Base-by-base conservation (phyloP, 2,329 filamentous ascomycete genomes). In the Lasiodiplodia hormozganensis region DNA sequence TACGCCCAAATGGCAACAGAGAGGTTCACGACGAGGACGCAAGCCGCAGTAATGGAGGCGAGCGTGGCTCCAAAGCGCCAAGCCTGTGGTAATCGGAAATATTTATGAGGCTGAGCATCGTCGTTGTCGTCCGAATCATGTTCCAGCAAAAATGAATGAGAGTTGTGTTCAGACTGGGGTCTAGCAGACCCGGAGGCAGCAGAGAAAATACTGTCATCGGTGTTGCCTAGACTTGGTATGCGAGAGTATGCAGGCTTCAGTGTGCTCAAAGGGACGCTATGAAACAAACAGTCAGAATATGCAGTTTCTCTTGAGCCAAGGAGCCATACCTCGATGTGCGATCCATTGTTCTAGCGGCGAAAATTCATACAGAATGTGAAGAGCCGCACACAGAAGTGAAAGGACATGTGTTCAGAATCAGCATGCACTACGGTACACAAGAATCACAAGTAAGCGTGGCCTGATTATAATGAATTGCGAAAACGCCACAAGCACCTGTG, bases 1-100 rank as follows among this genome's bases (percentile, higher is more conserved):
- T n/a, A 56, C 5, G 31, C 54, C 56, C 56, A 60, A 12, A 60
- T 60, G 56, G 56, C 38, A 5, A 43, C 12, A 14, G 6, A n/a
- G 25, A 60, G 43, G 16, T 60, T 60, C 36, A 60, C 12, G 14
- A 43, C 12, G 34, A 60, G 25, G 21, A 60, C 56, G 23, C 10
- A 23, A 10, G n/a, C 34, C 18, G 56, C 56, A 12, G n/a, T n/a
- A n/a, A 40, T 40, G 34, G 56, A 36, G 6, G n/a, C 34, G 38
- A 64, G 43, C 3, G 16, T 34, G 14, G 43, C 58, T 11, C 58
- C 58, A n/a, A 64, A 52, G 11, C 60, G 60, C 43, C 58, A 52
- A 49, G 36, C 60, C 25, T 64, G n/a, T 25, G 54, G 34, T 11
- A 38, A 36, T 1, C 18, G 54, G 11, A 34, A 10, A 11, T n/a